Percentiles rank a stretch among this genome's conserved stretches.
phyloP scores from a whole-genome alignment of 2,329 filamentous ascomycete species.

The Blumeriella jaapii region DNA sequence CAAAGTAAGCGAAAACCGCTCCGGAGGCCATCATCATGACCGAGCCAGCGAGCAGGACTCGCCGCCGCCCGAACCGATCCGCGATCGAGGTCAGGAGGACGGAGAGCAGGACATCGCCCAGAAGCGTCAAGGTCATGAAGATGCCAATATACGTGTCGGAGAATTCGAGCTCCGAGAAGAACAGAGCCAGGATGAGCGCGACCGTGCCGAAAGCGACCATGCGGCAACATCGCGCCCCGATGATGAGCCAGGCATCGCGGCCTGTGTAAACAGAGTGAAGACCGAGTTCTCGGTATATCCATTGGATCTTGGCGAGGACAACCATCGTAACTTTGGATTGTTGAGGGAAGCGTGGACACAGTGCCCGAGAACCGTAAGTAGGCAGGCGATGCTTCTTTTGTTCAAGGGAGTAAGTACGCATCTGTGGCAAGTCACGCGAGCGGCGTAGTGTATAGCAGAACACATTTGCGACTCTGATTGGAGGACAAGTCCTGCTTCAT shows the following conservation, averaged over 20 bases:
- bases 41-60: conserved; percentile 40
- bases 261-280: conserved; percentile 33
- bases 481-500: no score
- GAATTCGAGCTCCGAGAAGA: conserved; percentile 38
- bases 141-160: conserved; percentile 43
- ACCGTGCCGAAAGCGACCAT: conserved; percentile 50
- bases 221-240: conserved; percentile 43
- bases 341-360: no score
- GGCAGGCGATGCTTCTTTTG: no score
- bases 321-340: no score
- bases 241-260: conserved; percentile 44
- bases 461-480: no score
- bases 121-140: conserved; percentile 52
- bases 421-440: no score
- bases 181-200: conserved; percentile 44
- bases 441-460: no score
- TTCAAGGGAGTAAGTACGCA: no score
- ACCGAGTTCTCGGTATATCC: conserved; percentile 31
- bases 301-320: conserved; percentile 7
- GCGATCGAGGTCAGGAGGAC: conserved; percentile 45
- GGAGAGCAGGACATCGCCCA: conserved; percentile 47
- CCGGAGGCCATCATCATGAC: conserved; percentile 44
- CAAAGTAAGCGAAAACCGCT: conserved; percentile 37
- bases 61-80: conserved; percentile 42
- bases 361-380: no score